Evolutionary conservation across 345 rosid species (phyloP).

Genomic region (Excoecaria agallocha): DNA sequence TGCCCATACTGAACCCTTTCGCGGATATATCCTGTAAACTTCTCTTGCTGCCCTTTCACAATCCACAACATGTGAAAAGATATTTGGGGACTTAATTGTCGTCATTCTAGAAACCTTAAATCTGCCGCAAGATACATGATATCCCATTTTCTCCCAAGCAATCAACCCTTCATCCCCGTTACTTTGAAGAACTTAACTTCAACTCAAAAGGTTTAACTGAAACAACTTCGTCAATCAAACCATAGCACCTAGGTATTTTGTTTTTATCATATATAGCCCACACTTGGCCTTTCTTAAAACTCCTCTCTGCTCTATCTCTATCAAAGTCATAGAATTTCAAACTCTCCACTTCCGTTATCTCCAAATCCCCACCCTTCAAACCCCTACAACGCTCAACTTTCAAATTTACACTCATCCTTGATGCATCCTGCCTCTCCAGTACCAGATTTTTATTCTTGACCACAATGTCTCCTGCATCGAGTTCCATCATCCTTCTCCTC

Average conservation of each 20-base stretch:
- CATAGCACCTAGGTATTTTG: slow-evolving; percentile 71
- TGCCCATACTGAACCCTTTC: slow-evolving; percentile 89
- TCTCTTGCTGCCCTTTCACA: slow-evolving; percentile 81
- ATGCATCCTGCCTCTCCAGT: slow-evolving; percentile 19
- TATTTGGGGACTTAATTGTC: slow-evolving; percentile 41
- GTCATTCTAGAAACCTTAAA: slow-evolving; percentile 52
- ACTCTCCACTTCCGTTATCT: slow-evolving; percentile 41
- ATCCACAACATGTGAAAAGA: slow-evolving; percentile 66
- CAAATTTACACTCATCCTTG: slow-evolving; percentile 16
- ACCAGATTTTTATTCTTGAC: slow-evolving; percentile 31
- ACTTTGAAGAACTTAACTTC: slow-evolving; percentile 48
- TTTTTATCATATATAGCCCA: slow-evolving; percentile 72
- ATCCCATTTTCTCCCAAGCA: slow-evolving; percentile 43
- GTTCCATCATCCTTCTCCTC: slow-evolving; percentile 23
- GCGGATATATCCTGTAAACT: slow-evolving; percentile 73
- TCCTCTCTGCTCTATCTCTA: slow-evolving; percentile 57
- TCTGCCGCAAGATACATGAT: slow-evolving; percentile 60
- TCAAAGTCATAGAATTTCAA: slow-evolving; percentile 59
- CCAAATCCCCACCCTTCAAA: slow-evolving; percentile 28
- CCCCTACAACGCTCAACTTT: slow-evolving; percentile 15
- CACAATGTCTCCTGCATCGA: slow-evolving; percentile 17
- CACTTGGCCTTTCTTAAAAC: slow-evolving; percentile 76
- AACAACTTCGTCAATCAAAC: slow-evolving; percentile 70
- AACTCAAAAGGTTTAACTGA: slow-evolving; percentile 70
- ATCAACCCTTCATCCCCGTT: slow-evolving; percentile 45